These are phyloP conservation scores for Ramichloridium luteum DNA, from an alignment of 2,329 filamentous ascomycete species.

Conservation along the genomic window DNA sequence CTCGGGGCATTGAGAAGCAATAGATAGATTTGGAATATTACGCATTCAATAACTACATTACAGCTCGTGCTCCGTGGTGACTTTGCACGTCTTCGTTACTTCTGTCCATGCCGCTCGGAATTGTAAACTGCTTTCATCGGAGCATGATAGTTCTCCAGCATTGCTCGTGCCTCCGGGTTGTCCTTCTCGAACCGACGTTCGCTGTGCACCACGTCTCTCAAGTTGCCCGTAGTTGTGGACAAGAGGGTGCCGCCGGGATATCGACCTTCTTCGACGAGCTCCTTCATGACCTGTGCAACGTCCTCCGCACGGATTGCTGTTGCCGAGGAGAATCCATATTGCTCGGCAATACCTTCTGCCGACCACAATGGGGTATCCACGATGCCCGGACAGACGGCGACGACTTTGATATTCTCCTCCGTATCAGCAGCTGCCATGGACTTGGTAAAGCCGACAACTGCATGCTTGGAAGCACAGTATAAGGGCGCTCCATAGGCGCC, in stretches of 20 bases:
- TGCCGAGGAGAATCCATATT: conserved; percentile 12
- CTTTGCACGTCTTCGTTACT: too few relatives aligned
- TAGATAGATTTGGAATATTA: too few relatives aligned
- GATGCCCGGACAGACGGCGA: conserved; percentile 24
- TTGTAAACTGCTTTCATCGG: conserved; percentile 12
- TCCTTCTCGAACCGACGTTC: conserved; percentile 1
- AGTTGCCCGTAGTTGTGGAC: conserved; percentile 3
- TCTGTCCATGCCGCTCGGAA: too few relatives aligned
- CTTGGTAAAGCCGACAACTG: conserved; percentile 28
- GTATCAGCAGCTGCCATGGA: conserved; percentile 24
- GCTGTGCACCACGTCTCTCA: conserved; percentile 10
- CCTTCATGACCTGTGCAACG: conserved; percentile 19
- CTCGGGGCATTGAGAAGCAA: conserved; percentile 27
- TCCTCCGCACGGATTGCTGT: conserved; percentile 14
- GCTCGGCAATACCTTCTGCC: conserved; percentile 9
- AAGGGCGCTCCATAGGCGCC: conserved; percentile 22
- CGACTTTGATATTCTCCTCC: conserved; percentile 26
- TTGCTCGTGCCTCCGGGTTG: conserved; percentile 7
- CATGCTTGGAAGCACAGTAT: conserved; percentile 29
- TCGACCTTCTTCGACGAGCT: conserved; percentile 3
- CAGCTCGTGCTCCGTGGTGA: too few relatives aligned
- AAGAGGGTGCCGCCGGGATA: conserved; percentile 7
- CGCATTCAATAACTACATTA: too few relatives aligned
- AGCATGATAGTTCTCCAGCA: conserved; percentile 8
- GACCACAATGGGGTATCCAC: conserved; percentile 22